Base-by-base conservation (phyloP, 2,329 filamentous ascomycete species). In the Didymella exigua region DNA sequence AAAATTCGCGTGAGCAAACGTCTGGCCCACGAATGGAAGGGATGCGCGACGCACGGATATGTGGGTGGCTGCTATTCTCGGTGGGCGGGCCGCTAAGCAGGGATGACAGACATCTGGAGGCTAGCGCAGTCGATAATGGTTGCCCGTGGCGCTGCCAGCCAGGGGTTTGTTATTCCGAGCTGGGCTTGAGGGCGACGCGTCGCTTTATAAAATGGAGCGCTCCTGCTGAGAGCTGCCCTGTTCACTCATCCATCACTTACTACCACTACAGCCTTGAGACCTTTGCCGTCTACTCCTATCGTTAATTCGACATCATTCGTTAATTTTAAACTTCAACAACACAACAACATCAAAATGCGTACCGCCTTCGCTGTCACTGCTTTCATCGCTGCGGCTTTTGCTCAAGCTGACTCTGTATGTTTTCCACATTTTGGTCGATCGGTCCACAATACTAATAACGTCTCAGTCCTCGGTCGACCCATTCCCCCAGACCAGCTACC, bases 401-500 rank as follows among this genome's bases (percentile, higher is more conserved):
- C 68, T 38, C 63, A 68, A 56, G 47, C 51, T 45, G 31, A 46
- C 43, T 52, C 54, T 10, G 54, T 65, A 61, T 13, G 61, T 52
- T 29, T 33, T 23, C 40, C 46, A 56, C 18, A 19, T 56, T 27
- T 50, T 29, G 26, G 42, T 21, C 29, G 38, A 38, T 48, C 26
- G 14, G 16, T 37, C 52, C 37, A 49, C 42, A 43, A 33, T 49
- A 49, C 41, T 49, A 40, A 54, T 41, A 29, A 29, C 36, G 11
- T 19, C 34, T 5, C 54, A 61, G 58, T 61, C 63, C 41, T 58
- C 61, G 29, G 41, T 47, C 54, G 63, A 70, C 51, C 49, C 63
- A 47, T 62, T 60, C 60, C 65, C 65, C 29, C 63, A 69, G 61
- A 71, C 68, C 51, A 53, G 50, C 5, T 69, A 54, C 63, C 64